Base-by-base conservation (phyloP, 2,329 filamentous ascomycete genomes). In the Xenosphaeropsis pyriputrescens region DNA sequence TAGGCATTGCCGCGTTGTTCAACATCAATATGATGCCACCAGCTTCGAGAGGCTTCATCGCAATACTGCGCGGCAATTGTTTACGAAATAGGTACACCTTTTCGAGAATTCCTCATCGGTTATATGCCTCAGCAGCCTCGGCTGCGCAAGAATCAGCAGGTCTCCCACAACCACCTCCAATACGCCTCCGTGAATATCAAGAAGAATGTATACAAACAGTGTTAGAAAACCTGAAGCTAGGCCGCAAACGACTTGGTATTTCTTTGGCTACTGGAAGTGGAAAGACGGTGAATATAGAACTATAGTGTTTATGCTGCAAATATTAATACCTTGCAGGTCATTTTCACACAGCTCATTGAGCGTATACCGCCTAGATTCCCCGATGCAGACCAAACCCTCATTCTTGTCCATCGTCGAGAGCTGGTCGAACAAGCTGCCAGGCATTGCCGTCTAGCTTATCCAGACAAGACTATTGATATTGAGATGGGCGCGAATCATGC, bases 341-440 rank as follows among this genome's bases (percentile, higher is more conserved):
- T 98, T 49, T 98, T 98, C 62, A 96, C 89, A 11, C 86, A 94
- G 55, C 70, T 98, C 34, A 93, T 98, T 44, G 76, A 84, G 50
- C 79, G 83, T 41, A 67, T 96, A 36, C 57, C 64, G 37, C 59
- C 77, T 5, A 65, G 63, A 9, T 62, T 65, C 37, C 55, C 68
- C 19, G 54, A 61, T 42, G 79, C 79, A 16, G 73, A 73, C 2
- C 85, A 85, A 54, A 93, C 89, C 0, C 68, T 98, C 41, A 93
- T 98, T 45, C 67, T 98, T 32, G 91, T 86, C 13, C 91, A 98
- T 58, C 78, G 91, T 18, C 77, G 85, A 35, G 91, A 98, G 60
- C 73, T 98, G 2, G 86, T 96, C 18, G 85, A 96, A 54, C 91
- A 98, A 61, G 91, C 91, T 3, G 85, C 85, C 8, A 70, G 72